Conservation (phyloP, 495 filamentous ascomycete species). For the Neurospora sp. region DNA sequence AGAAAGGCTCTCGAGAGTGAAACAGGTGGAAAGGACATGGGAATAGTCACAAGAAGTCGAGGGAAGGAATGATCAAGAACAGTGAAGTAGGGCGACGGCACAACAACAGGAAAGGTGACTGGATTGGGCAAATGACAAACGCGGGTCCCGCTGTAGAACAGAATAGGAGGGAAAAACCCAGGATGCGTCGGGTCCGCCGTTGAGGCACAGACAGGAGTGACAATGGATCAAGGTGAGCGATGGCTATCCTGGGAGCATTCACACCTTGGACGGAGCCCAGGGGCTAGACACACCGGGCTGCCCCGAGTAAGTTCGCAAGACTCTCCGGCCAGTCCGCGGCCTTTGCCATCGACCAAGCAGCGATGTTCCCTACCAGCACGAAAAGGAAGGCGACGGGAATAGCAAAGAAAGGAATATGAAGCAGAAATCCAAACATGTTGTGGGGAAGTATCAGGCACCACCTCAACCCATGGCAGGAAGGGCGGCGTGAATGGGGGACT, state of each 20-base stretch:
- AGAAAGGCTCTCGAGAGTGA: neutral
- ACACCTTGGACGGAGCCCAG: conserved; percentile 9
- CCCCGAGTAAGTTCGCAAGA: conserved; percentile 1
- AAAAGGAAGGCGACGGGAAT: conserved; percentile 5
- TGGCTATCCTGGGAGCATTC: conserved; percentile 7
- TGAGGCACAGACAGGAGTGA: conserved; percentile 12
- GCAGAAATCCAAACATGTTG: neutral
- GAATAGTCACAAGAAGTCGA: neutral
- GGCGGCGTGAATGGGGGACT: neutral
- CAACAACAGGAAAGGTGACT: neutral
- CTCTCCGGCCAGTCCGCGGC: conserved; percentile 2
- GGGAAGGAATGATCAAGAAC: neutral
- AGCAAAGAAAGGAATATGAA: conserved; percentile 1
- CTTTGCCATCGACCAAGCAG: neutral
- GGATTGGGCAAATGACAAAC: neutral
- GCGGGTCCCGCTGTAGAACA: neutral
- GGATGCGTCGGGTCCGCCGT: conserved; percentile 11
- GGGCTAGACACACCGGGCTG: conserved; percentile 8
- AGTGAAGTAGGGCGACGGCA: neutral
- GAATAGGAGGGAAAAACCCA: conserved; percentile 3
- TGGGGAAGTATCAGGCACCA: neutral
- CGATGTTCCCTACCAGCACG: conserved; percentile 7
- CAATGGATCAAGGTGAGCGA: conserved; percentile 6
- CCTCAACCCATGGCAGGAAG: neutral
- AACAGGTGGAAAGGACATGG: neutral